A percentile compares a stretch with the other conserved stretches of the same genome.
phyloP scores from a whole-genome alignment of 2,329 filamentous ascomycete genomes.

The Fonsecaea pedrosoi region DNA sequence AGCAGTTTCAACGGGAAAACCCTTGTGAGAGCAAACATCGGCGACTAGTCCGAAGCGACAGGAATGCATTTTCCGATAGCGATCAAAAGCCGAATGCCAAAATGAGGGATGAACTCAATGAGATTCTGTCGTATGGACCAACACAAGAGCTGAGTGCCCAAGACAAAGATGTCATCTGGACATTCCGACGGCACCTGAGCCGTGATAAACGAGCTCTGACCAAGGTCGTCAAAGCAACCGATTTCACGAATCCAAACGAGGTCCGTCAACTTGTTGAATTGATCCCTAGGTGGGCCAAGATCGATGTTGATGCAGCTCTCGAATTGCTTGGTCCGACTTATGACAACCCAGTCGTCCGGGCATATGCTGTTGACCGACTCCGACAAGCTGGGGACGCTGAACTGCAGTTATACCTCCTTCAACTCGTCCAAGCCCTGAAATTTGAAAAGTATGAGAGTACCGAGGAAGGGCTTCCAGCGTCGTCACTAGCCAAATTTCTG shows the following conservation, averaged over 20 bases:
- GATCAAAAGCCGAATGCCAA: slow-evolving; percentile 96
- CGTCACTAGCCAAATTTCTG: slow-evolving; percentile 86
- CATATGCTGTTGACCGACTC: slow-evolving; percentile 90
- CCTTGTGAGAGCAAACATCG: slow-evolving; percentile 95
- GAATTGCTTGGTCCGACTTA: slow-evolving; percentile 93
- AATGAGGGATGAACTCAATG: slow-evolving; percentile 89
- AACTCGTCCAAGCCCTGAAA: slow-evolving; percentile 94
- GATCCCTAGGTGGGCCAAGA: slow-evolving; percentile 91
- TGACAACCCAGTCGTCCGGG: slow-evolving; percentile 83
- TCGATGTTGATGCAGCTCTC: slow-evolving; percentile 91
- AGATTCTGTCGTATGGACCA: slow-evolving; percentile 89
- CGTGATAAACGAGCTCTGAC: slow-evolving; percentile 91
- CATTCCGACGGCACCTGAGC: slow-evolving; percentile 92
- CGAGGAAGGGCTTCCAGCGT: slow-evolving; percentile 72
- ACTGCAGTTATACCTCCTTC: slow-evolving; percentile 85
- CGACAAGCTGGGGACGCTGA: slow-evolving; percentile 93
- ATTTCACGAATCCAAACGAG: slow-evolving; percentile 87
- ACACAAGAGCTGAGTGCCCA: slow-evolving; percentile 86
- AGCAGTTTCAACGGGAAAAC: slow-evolving; percentile 87
- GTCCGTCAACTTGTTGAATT: slow-evolving; percentile 88
- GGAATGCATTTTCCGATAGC: slow-evolving; percentile 92
- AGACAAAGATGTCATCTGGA: slow-evolving; percentile 96
- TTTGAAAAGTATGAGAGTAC: slow-evolving; percentile 78
- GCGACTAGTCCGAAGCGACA: slow-evolving; percentile 85
- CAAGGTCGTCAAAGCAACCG: slow-evolving; percentile 97